Conservation (phyloP, 2,329 filamentous ascomycete species). For the Trichoderma asperellum region DNA sequence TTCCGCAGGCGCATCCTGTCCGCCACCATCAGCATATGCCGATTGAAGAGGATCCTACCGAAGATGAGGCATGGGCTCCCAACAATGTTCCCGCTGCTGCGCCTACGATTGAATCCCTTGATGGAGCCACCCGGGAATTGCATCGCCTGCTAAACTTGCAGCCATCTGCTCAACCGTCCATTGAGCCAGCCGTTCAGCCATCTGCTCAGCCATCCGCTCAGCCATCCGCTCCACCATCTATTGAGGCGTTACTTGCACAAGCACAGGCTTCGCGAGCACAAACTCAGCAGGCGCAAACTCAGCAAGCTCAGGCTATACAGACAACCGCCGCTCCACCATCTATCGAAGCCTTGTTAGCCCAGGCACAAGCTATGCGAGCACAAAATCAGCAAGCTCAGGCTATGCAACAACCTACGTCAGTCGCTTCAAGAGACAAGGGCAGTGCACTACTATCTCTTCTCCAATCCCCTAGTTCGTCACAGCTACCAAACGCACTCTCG, state of each 20-base stretch:
- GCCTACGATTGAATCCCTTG: constrained; percentile 51
- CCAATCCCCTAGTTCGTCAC: constrained; percentile 42
- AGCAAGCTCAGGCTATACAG: neutral
- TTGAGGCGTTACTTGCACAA: neutral
- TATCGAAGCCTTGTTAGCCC: neutral
- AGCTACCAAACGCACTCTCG: constrained; percentile 53
- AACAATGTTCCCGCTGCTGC: constrained; percentile 40
- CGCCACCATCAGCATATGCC: constrained; percentile 49
- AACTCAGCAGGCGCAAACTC: neutral
- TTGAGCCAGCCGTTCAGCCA: constrained; percentile 45
- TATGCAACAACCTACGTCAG: constrained; percentile 28
- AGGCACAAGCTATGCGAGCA: neutral
- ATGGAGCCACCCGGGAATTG: constrained; percentile 56
- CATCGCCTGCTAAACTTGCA: constrained; percentile 61
- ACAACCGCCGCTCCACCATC: constrained; percentile 31
- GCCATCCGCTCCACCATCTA: constrained; percentile 39
- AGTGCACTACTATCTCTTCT: constrained; percentile 59
- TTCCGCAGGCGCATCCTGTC: constrained; percentile 46
- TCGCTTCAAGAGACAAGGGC: constrained; percentile 49
- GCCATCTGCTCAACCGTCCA: constrained; percentile 55
- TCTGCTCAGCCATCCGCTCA: constrained; percentile 46
- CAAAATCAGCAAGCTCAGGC: neutral
- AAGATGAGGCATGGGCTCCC: constrained; percentile 61
- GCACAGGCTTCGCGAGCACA: neutral
- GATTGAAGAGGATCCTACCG: constrained; percentile 61